These are phyloP conservation scores for Phanerochaete carnosa DNA, from an alignment of 768 basidiomycete species.

Conservation along the genomic window DNA sequence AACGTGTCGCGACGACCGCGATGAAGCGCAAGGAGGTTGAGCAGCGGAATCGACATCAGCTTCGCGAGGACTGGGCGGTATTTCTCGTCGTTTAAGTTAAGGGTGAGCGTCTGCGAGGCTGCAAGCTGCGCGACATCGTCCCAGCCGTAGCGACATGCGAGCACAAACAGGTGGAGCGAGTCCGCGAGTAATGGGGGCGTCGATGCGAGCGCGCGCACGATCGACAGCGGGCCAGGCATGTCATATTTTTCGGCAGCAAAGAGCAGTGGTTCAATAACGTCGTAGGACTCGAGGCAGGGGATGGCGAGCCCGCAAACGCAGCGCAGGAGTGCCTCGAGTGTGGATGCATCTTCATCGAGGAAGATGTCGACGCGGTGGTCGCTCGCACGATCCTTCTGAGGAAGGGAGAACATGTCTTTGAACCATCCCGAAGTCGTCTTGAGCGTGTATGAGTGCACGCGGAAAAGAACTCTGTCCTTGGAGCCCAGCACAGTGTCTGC, in stretches of 20 bases:
- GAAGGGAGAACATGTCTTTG: slow-evolving; percentile 56
- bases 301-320: slow-evolving; percentile 62
- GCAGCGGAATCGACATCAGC: slow-evolving; percentile 47
- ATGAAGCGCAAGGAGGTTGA: slow-evolving; percentile 55
- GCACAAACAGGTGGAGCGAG: slow-evolving; percentile 24
- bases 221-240: slow-evolving; percentile 60
- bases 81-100: slow-evolving; percentile 46
- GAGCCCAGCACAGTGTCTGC: slow-evolving; percentile 55
- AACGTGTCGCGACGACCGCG: slow-evolving; percentile 48
- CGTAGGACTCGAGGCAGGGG: slow-evolving; percentile 45
- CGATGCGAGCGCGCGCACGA: slow-evolving; percentile 55
- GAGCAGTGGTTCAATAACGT: slow-evolving; percentile 52
- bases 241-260: slow-evolving; percentile 70
- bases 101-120: slow-evolving; percentile 51
- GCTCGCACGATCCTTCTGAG: slow-evolving; percentile 29
- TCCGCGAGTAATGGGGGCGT: slow-evolving; percentile 43
- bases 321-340: slow-evolving; percentile 53
- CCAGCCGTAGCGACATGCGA: slow-evolving; percentile 54
- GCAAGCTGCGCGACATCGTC: slow-evolving; percentile 50
- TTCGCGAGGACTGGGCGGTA: slow-evolving; percentile 44
- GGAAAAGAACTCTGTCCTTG: slow-evolving; percentile 49
- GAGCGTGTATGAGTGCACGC: slow-evolving; percentile 56
- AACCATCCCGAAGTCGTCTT: slow-evolving; percentile 68
- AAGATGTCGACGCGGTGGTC: slow-evolving; percentile 36
- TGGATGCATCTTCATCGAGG: slow-evolving; percentile 53